Percentiles rank a stretch among this genome's conserved stretches.
phyloP scores from a whole-genome alignment of 148 eudicot species.

The Diospyros kaki region DNA sequence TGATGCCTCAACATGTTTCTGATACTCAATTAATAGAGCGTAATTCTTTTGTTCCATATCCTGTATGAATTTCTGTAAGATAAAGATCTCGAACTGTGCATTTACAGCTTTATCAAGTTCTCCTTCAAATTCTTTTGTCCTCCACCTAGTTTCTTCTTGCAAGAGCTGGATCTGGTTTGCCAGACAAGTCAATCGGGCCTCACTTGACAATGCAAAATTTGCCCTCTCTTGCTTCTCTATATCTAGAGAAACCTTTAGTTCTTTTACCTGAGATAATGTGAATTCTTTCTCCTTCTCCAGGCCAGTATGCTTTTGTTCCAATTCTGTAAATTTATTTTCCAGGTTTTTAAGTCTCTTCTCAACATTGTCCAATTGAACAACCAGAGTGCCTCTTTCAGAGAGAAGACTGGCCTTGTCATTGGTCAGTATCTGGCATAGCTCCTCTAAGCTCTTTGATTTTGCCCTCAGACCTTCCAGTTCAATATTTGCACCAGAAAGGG shows the following conservation, averaged over 20 bases:
- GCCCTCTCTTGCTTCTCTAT: constrained; percentile 60
- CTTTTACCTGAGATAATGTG: constrained; percentile 45
- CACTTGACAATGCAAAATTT: constrained; percentile 38
- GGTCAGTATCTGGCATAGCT: constrained; percentile 58
- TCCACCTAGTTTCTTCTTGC: constrained; percentile 58
- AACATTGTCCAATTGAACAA: constrained; percentile 57
- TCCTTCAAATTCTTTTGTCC: constrained; percentile 72
- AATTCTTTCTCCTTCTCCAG: constrained; percentile 64
- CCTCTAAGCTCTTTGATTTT: constrained; percentile 75
- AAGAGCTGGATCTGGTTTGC: constrained; percentile 54
- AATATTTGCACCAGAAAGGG: constrained; percentile 56
- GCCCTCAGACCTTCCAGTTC: constrained; percentile 79
- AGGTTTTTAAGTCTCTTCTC: constrained; percentile 54
- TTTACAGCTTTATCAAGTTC: constrained; percentile 73
- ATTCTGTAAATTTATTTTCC: constrained; percentile 49
- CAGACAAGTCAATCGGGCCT: constrained; percentile 51
- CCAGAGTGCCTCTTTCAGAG: constrained; percentile 50
- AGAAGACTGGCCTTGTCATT: constrained; percentile 59
- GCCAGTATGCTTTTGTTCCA: constrained; percentile 58
- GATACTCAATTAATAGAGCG: constrained; percentile 55
- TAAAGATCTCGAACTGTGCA: constrained; percentile 78
- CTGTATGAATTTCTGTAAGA: constrained; percentile 74
- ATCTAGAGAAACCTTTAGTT: constrained; percentile 46
- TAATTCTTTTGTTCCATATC: constrained; percentile 86
- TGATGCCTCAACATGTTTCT: constrained; percentile 67